Base-by-base conservation (phyloP, 495 filamentous ascomycete species). In the Aspergillus cristatus region DNA sequence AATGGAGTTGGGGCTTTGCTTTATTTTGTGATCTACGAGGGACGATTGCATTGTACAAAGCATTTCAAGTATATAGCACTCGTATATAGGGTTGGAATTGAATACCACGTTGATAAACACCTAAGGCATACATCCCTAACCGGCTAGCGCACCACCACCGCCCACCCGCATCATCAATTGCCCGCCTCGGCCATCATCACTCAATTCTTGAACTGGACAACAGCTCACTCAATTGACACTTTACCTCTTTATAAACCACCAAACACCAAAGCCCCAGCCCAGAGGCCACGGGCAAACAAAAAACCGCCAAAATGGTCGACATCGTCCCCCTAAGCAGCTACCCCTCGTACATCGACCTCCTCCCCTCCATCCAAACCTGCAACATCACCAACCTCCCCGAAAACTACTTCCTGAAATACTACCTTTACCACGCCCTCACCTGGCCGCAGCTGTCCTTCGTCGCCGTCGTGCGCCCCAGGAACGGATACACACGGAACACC, bases 381-480 rank as follows among this genome's bases (percentile, higher is more conserved):
- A 98, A 98, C 70, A 86, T 97, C 60, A 94, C 94, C 55, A 98
- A 98, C 68, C 74, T 98, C 18, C 91, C 91, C 50, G 91, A 98
- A 67, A 98, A 98, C 72, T 98, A 98, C 75, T 97, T 96, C 64
- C 79, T 93, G 65, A 98, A 98, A 76, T 98, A 98, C 74, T 98
- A 98, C 74, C 84, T 98, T 51, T 98, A 98, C 76, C 91, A 98
- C 64, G 91, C 91, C 6, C 77, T 96, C 37, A 91, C 86, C 35
- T 98, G 91, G 91, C 91, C 91, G 7, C 90, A 96, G 58, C 78
- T 97, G 35, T 89, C 82, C 51, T 97, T 86, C 62, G 91, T 98
- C 20, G 91, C 91, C 37, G 90, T 98, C 50, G 89, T 97, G 59
- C 78, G 87, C 12, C 83, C 87, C 10, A 72, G 72, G 78, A 62